Conservation (phyloP, 345 rosid genomes). For the Gossypium rotundifolium region DNA sequence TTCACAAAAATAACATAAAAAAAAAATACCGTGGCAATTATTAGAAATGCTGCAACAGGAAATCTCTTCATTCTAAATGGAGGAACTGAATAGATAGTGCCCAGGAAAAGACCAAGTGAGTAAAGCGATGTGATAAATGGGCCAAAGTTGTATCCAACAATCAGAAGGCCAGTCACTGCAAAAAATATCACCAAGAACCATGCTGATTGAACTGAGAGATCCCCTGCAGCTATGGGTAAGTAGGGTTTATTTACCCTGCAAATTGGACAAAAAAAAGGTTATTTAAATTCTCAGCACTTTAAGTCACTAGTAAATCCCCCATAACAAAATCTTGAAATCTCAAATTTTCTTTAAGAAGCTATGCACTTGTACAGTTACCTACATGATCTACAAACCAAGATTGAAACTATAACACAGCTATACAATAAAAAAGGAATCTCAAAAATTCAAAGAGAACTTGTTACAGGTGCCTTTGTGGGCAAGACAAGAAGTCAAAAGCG, state of each 20-base stretch:
- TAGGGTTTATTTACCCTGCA: slow-evolving; percentile 98
- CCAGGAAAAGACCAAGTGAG: slow-evolving; percentile 77
- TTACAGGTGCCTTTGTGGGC: too few species aligned
- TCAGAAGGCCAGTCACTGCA: slow-evolving; percentile 62
- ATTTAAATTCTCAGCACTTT: neutral
- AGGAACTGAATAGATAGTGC: slow-evolving; percentile 96
- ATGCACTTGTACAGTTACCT: neutral
- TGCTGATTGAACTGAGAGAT: slow-evolving; percentile 84
- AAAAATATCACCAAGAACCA: slow-evolving; percentile 83
- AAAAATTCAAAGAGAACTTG: neutral
- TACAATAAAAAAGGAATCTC: neutral
- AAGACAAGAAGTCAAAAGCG: too few species aligned
- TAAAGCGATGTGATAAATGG: slow-evolving; percentile 77
- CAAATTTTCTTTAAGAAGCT: neutral
- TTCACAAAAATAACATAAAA: neutral
- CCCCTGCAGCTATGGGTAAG: slow-evolving; percentile 97
- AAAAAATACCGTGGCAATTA: slow-evolving; percentile 67
- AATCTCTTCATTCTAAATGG: slow-evolving; percentile 91
- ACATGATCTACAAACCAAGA: neutral
- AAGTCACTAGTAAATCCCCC: neutral
- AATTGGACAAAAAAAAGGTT: slow-evolving; percentile 16
- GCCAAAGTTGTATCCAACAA: slow-evolving; percentile 76
- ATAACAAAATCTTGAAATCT: neutral
- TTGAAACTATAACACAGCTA: neutral
- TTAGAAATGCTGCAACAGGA: slow-evolving; percentile 87